Evolutionary conservation across 306 rosid genomes (phyloP), one percentile per base, ranked within the genome.

Genomic region (Quercus glauca): DNA sequence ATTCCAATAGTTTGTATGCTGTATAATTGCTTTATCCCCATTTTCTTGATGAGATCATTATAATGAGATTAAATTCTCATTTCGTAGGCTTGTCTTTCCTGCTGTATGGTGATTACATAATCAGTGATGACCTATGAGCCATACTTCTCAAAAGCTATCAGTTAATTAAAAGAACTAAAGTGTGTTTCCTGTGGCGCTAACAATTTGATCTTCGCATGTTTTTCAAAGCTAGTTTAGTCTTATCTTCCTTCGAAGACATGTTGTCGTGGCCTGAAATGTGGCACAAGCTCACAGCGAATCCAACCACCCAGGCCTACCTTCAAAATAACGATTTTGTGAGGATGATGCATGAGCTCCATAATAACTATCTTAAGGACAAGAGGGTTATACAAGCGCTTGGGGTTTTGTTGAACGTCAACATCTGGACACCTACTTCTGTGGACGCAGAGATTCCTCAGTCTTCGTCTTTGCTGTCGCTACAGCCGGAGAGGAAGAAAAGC

Each of bases 371-470:
- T 0, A 49, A 10, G 53, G 15, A 49, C 53, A 49, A 49, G 15
- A 49, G 17, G 17, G 53, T 49, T 49, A 49, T 49, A 12, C 53
- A 92, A 73, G 92, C 99, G 17, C 74, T 95, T 5, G 99, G 98
- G 55, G 99, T 92, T 84, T 87, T 95, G 85, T 89, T 93, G 60
- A 49, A 49, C 53, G 0, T 49, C 53, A 49, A 12, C 53, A 0
- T 49, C 14, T 10, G 53, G 53, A 49, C 1, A 1, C 53, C 53
- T 13, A 49, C 53, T 12, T 49, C 64, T 25, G 89, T 82, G 13
- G 94, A 95, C 23, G 12, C 80, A 0, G 99, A 95, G 23, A 80
- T 91, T 78, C 87, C 95, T 3, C 94, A 90, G 60, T 64, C 83
- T 18, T 75, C 85, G 6, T 73, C 84, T 3, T 55, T 49, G 17